Base-by-base conservation (phyloP, 1,284 basidiomycete species). In the Ceratobasidium theobromae region DNA sequence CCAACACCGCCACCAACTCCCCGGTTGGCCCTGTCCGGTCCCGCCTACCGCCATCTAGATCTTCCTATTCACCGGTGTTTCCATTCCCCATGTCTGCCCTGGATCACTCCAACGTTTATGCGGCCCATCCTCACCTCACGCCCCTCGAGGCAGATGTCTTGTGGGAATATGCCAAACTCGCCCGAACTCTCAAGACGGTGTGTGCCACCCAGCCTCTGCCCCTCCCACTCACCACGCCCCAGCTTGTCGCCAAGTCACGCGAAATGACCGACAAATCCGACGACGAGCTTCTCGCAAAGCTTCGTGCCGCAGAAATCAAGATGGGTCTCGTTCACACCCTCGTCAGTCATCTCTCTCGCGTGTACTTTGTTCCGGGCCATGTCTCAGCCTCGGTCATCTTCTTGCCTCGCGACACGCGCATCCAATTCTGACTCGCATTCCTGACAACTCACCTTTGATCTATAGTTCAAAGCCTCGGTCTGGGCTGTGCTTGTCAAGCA, bases 401-500 rank as follows among this genome's bases (percentile, higher is more conserved):
- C 8, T 69, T 1, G 68, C 70, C n/a, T 48, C 69, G 3, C 53
- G 35, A 8, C 9, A 8, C 16, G 35, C 35, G 35, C 35, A 38
- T 8, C 11, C 28, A 18, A 11, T 12, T 46, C 41, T 38, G 6
- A 49, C 57, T 18, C 45, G 45, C 18, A 8, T 38, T 38, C 16
- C 16, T 16, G 43, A 57, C 43, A 18, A 46, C 51, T 21, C 28
- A 32, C 18, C 23, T 57, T 16, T 21, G 21, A 43, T 51, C 69
- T 70, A 1, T 76, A 96, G 88, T 96, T 93, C 82, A 93, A 95
- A 78, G 93, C 93, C 0, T 94, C 93, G 14, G 94, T 97, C 0
- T 98, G 93, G 93, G 91, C 89, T 8, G 88, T 95, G 51, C 88
- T 97, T 72, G 91, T 93, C 74, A 91, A 96, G 71, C 89, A 91